A percentile compares a stretch with the other conserved stretches of the same genome.
These are phyloP conservation scores for Hericium rajendrae DNA, from an alignment of 768 basidiomycete genomes.

Conservation along the genomic window DNA sequence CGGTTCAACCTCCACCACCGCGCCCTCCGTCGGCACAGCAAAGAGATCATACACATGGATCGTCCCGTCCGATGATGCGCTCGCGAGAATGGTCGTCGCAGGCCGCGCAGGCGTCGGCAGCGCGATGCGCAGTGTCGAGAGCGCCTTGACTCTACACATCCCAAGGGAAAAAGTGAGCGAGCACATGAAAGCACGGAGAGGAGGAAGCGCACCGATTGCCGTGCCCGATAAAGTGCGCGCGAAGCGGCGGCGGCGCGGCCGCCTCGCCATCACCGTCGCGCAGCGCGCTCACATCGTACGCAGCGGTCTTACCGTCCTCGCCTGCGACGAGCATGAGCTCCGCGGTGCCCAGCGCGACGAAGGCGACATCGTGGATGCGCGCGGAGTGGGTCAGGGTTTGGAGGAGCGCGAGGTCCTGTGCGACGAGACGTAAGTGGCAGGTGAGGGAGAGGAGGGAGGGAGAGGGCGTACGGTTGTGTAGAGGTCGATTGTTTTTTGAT, in stretches of 20 bases:
- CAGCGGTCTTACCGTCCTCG: conserved; percentile 81
- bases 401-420: conserved; percentile 69
- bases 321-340: conserved; percentile 77
- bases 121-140: conserved; percentile 56
- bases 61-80: conserved; percentile 86
- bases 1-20: conserved; percentile 35
- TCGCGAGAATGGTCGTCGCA: conserved; percentile 57
- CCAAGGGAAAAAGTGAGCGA: not conserved
- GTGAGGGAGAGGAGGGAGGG: not conserved
- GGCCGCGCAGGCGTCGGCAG: conserved; percentile 31
- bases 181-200: not conserved
- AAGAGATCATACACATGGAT: conserved; percentile 70
- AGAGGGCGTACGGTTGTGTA: conserved; percentile 59
- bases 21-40: conserved; percentile 27
- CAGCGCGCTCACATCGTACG: conserved; percentile 50
- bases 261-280: conserved; percentile 26
- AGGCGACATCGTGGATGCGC: conserved; percentile 77
- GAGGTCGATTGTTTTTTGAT: conserved; percentile 65
- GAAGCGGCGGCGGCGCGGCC: conserved; percentile 41
- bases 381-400: conserved; percentile 69
- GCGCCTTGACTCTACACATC: conserved; percentile 63
- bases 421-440: not conserved
- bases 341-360: conserved; percentile 49
- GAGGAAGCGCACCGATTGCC: conserved; percentile 59
- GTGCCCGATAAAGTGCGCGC: conserved; percentile 69